Percentiles rank a stretch among this genome's conserved stretches.
Conservation (phyloP, 2,329 filamentous ascomycete genomes). For the Zarea fungicola region DNA sequence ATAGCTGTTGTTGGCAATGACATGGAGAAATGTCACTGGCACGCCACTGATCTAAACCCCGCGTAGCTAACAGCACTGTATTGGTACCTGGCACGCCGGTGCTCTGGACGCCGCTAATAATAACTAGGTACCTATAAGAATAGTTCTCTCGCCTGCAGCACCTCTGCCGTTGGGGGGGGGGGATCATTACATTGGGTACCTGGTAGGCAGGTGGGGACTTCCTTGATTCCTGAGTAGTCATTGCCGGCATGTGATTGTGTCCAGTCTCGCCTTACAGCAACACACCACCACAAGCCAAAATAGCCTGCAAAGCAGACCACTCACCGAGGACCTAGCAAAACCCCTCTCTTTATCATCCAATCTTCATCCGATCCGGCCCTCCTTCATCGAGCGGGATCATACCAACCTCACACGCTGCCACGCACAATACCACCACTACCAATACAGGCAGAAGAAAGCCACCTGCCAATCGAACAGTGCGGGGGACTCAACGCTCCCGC, state of each 20-base stretch:
- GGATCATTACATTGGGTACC: too few relatives aligned
- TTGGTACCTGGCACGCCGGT: too few relatives aligned
- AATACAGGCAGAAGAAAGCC: not conserved
- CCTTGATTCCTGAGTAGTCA: too few relatives aligned
- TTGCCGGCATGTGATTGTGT: too few relatives aligned
- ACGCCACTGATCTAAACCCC: not conserved
- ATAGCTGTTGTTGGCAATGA: too few relatives aligned
- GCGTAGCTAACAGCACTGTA: too few relatives aligned
- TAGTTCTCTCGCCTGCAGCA: too few relatives aligned
- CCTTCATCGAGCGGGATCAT: not conserved
- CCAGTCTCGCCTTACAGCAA: too few relatives aligned
- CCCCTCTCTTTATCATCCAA: not conserved
- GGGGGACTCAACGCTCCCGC: conserved; percentile 5
- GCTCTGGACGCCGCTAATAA: too few relatives aligned
- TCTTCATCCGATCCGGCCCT: conserved; percentile 1
- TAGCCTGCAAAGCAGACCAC: not conserved
- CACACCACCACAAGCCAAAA: not conserved
- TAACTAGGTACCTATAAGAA: too few relatives aligned
- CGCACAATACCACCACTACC: not conserved
- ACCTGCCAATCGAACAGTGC: not conserved
- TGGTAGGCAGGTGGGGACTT: too few relatives aligned
- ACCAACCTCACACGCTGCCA: not conserved
- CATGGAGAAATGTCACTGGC: not conserved
- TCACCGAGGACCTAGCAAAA: not conserved
- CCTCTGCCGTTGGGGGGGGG: too few relatives aligned